phyloP scores from a whole-genome alignment of 2,329 filamentous ascomycete species.

The Geosmithia morbida region DNA sequence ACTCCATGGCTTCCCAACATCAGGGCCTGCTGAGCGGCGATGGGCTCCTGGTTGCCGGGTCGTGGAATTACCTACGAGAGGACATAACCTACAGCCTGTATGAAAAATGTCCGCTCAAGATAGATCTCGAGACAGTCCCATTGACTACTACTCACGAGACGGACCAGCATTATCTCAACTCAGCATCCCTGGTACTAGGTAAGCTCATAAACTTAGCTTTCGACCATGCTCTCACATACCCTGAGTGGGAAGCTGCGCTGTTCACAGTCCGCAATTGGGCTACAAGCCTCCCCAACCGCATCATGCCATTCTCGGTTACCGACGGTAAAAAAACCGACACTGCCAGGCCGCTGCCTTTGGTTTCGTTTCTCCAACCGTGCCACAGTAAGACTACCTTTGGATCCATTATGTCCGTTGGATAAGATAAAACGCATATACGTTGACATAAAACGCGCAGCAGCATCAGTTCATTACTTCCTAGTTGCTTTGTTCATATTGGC shows the following conservation, averaged over 20 bases:
- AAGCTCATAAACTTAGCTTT: slow-evolving; percentile 26
- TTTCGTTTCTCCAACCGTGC: slow-evolving; percentile 24
- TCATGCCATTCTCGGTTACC: slow-evolving; percentile 14
- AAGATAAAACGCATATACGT: not conserved
- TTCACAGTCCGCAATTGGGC: slow-evolving; percentile 14
- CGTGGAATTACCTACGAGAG: slow-evolving; percentile 36
- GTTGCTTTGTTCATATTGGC: slow-evolving; percentile 18
- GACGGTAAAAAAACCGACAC: not conserved
- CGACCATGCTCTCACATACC: not conserved
- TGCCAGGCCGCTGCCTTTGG: slow-evolving; percentile 14
- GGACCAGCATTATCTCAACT: slow-evolving; percentile 19
- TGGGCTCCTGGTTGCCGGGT: slow-evolving; percentile 22
- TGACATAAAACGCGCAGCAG: slow-evolving; percentile 13
- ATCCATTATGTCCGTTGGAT: not conserved
- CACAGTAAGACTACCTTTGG: slow-evolving; percentile 19
- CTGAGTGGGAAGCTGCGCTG: slow-evolving; percentile 9
- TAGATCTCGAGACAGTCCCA: slow-evolving; percentile 14
- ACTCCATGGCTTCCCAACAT: slow-evolving; percentile 21
- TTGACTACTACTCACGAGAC: slow-evolving; percentile 1
- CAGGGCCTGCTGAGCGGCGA: slow-evolving; percentile 9
- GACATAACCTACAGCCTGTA: slow-evolving; percentile 39
- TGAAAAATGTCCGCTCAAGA: slow-evolving; percentile 23
- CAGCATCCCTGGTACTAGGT: slow-evolving; percentile 25
- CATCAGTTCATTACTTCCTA: slow-evolving; percentile 26
- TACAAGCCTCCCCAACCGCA: slow-evolving; percentile 12